These are phyloP conservation scores for Omphalea diandra DNA, from an alignment of 441 rosid species.

Conservation along the genomic window DNA sequence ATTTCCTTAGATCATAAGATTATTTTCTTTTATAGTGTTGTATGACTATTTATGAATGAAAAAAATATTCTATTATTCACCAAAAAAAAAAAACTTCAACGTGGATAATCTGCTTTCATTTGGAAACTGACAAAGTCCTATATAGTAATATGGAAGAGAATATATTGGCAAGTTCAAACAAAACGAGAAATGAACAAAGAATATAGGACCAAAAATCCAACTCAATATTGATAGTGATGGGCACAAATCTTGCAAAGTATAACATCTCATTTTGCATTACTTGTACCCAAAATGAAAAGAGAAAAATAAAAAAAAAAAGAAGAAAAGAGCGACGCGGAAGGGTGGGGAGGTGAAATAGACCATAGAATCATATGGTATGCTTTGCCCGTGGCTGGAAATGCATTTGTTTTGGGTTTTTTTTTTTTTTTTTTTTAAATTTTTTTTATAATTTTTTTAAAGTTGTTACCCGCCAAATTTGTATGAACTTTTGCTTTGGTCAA, in stretches of 20 bases:
- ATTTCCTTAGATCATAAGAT: too few species aligned
- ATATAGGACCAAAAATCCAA: constrained; percentile 27
- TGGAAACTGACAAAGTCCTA: too few species aligned
- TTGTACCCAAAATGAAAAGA: neutral
- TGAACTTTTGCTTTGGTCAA: neutral
- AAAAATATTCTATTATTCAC: too few species aligned
- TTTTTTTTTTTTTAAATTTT: too few species aligned
- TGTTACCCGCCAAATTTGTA: neutral
- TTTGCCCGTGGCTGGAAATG: neutral
- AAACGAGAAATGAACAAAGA: constrained; percentile 8
- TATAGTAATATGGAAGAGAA: too few species aligned
- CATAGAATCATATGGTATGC: constrained; percentile 6
- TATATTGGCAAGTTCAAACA: constrained; percentile 1
- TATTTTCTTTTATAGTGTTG: too few species aligned
- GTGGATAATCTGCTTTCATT: too few species aligned
- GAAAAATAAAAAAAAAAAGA: neutral
- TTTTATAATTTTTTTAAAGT: neutral
- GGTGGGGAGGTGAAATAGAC: constrained; percentile 24
- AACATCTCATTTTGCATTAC: neutral
- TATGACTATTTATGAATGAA: too few species aligned
- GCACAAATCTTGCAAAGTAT: too few species aligned
- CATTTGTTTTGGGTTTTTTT: neutral
- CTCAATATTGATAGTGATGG: constrained; percentile 25
- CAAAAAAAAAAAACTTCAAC: too few species aligned
- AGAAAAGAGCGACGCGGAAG: constrained; percentile 32